Evolutionary conservation across 495 filamentous ascomycete species (phyloP).

Genomic region (Neurospora hispaniola): DNA sequence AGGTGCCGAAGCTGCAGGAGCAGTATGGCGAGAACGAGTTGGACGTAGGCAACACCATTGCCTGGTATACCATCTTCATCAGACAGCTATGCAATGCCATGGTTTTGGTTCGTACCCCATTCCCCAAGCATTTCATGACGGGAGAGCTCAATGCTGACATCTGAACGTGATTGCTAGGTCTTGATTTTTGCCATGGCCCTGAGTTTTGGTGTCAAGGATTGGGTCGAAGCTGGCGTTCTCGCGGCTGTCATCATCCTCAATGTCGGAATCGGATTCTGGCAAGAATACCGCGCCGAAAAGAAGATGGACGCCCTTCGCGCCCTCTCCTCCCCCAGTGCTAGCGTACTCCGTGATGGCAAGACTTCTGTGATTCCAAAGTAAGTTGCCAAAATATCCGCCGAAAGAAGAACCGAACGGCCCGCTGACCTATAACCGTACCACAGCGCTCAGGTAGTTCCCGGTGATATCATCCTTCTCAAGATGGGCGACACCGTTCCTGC

Average conservation of each 20-base stretch:
- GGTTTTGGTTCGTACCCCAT: conserved; percentile 41
- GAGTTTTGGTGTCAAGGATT: conserved; percentile 69
- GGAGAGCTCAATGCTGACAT: not conserved
- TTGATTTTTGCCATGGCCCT: conserved; percentile 76
- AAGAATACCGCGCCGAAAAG: conserved; percentile 79
- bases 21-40: conserved; percentile 53
- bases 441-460: conserved; percentile 67
- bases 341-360: conserved; percentile 62
- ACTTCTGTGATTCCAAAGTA: conserved; percentile 51
- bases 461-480: conserved; percentile 70
- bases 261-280: conserved; percentile 65
- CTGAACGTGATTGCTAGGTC: conserved; percentile 37
- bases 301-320: conserved; percentile 73
- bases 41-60: conserved; percentile 47
- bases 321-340: conserved; percentile 69
- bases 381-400: conserved; percentile 2
- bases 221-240: conserved; percentile 75
- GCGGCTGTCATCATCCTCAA: conserved; percentile 75
- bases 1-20: conserved; percentile 38
- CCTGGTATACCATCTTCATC: conserved; percentile 55
- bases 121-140: not conserved
- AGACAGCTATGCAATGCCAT: conserved; percentile 60
- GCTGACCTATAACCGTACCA: conserved; percentile 3
- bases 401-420: not conserved
- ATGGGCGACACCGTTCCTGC: conserved; percentile 79